Evolutionary conservation across 2,329 filamentous ascomycete species (phyloP).

Genomic region (Colletotrichum gigasporum): DNA sequence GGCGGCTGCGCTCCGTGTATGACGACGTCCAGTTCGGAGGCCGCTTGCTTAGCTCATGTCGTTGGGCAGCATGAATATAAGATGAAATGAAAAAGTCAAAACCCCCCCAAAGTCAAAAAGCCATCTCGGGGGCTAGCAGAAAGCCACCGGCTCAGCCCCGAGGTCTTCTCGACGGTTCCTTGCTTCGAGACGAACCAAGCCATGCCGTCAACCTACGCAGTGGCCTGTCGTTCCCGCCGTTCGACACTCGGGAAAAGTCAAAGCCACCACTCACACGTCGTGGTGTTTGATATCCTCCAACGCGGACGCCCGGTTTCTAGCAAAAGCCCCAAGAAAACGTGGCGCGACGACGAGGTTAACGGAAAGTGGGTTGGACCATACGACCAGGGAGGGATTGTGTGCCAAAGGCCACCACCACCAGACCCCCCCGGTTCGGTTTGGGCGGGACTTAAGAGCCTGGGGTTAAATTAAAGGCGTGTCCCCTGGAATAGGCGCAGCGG

Average conservation of each 20-base stretch:
- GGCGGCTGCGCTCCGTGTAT: neutral
- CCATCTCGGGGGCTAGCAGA: neutral
- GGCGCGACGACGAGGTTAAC: conserved; percentile 1
- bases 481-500: neutral
- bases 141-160: neutral
- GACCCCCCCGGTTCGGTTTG: neutral
- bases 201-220: too few relatives aligned
- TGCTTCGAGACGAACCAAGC: neutral
- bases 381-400: too few relatives aligned
- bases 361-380: conserved; percentile 16
- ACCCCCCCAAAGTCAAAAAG: neutral
- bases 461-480: conserved; percentile 20
- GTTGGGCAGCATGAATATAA: conserved; percentile 1
- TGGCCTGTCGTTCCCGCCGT: neutral
- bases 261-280: neutral
- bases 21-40: conserved; percentile 6
- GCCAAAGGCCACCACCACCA: neutral
- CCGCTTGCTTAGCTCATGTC: neutral
- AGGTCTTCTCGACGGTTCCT: neutral
- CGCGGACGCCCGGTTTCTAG: neutral
- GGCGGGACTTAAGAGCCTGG: neutral
- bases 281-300: neutral
- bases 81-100: conserved; percentile 3
- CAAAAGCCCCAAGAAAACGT: neutral
- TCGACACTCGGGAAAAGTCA: neutral